phyloP scores from a whole-genome alignment of 2,329 filamentous ascomycete genomes.

The Helotiales sp. region DNA sequence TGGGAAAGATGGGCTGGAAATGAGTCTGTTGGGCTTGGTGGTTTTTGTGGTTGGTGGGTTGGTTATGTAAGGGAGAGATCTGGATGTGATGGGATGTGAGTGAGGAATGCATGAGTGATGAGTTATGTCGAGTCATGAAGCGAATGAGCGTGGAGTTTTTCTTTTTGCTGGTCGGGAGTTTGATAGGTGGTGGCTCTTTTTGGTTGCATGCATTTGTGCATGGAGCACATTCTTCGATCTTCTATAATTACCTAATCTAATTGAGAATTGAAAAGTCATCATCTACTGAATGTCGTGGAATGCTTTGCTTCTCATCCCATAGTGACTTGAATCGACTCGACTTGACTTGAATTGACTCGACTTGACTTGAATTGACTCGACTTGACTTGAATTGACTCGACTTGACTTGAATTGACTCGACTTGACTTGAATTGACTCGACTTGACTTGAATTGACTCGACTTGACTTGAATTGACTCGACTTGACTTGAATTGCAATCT shows the following conservation, averaged over 20 bases:
- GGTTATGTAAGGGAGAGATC: constrained; percentile 11
- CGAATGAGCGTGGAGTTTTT: constrained; percentile 4
- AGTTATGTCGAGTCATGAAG: neutral
- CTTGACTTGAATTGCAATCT: too few species aligned
- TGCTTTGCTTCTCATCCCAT: neutral
- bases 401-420: too few species aligned
- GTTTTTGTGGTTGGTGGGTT: constrained; percentile 17
- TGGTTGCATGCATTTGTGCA: neutral
- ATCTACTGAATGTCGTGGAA: neutral
- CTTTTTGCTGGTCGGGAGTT: neutral
- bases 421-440: too few species aligned
- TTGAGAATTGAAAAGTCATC: neutral
- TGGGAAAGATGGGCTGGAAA: neutral
- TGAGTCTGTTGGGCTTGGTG: constrained; percentile 17
- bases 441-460: too few species aligned
- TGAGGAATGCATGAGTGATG: constrained; percentile 1
- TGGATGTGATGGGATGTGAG: neutral
- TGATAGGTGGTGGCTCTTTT: neutral
- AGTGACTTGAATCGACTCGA: too few species aligned
- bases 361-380: too few species aligned
- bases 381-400: too few species aligned
- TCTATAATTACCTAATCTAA: constrained; percentile 2
- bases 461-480: too few species aligned
- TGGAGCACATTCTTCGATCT: neutral
- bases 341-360: too few species aligned